These are phyloP conservation scores for Erodium maritimum DNA, from an alignment of 345 rosid genomes.

Conservation along the genomic window DNA sequence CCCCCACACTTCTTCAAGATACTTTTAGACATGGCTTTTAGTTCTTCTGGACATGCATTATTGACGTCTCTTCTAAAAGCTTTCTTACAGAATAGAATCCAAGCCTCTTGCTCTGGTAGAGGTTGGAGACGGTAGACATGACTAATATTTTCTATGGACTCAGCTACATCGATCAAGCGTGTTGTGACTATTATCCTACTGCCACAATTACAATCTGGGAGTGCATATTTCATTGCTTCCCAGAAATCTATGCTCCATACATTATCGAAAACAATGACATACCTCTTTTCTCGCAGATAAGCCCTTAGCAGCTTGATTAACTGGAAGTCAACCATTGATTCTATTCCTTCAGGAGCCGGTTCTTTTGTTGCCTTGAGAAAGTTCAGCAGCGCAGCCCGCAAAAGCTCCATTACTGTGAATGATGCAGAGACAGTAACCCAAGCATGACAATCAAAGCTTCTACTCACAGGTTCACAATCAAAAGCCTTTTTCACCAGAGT, in stretches of 20 bases:
- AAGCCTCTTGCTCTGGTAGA: background rate
- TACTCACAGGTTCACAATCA: slow-evolving; percentile 12
- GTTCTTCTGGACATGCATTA: slow-evolving; percentile 4
- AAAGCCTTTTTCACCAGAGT: slow-evolving; percentile 14
- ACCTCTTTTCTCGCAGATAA: too few relatives aligned
- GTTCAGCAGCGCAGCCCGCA: background rate
- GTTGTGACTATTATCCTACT: slow-evolving; percentile 11
- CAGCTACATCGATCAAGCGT: background rate
- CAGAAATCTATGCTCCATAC: background rate
- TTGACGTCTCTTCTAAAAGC: slow-evolving; percentile 1
- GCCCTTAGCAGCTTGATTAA: too few relatives aligned
- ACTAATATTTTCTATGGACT: background rate
- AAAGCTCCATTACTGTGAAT: slow-evolving; percentile 10
- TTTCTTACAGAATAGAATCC: slow-evolving; percentile 3
- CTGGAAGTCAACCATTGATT: too few relatives aligned
- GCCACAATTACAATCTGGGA: slow-evolving; percentile 2
- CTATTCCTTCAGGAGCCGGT: too few relatives aligned
- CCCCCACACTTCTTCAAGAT: slow-evolving; percentile 16
- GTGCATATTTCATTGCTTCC: background rate
- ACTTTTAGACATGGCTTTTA: slow-evolving; percentile 1
- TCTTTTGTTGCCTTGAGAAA: too few relatives aligned
- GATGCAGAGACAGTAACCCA: slow-evolving; percentile 15
- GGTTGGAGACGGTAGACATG: slow-evolving; percentile 1
- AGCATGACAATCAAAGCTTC: slow-evolving; percentile 6
- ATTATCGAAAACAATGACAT: too few relatives aligned